A percentile compares a stretch with the other conserved stretches of the same genome.
Conservation (phyloP, 176 grass and related monocot genomes). For the Tillandsia fasciculata region DNA sequence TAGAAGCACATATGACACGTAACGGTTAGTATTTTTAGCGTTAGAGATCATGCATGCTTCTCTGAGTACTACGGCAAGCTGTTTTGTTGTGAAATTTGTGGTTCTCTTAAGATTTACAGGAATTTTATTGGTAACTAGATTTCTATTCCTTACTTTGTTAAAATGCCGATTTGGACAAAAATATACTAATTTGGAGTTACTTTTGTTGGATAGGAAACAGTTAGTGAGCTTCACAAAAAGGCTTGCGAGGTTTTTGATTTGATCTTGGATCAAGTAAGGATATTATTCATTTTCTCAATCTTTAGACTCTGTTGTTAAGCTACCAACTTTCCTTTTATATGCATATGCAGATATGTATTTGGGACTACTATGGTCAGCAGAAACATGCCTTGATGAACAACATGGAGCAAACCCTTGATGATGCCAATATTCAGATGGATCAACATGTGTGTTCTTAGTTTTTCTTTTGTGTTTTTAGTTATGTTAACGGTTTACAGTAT, state of each 20-base stretch:
- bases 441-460: slow-evolving; percentile 57
- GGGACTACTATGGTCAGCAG: slow-evolving; percentile 84
- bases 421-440: slow-evolving; percentile 99
- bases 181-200: background rate
- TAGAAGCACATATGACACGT: too few species aligned
- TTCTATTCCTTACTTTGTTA: background rate
- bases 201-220: slow-evolving; percentile 54
- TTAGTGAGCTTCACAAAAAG: slow-evolving; percentile 80
- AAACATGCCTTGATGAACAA: slow-evolving; percentile 96
- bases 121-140: background rate
- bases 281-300: slow-evolving; percentile 12
- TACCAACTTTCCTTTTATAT: slow-evolving; percentile 8
- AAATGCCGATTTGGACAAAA: background rate
- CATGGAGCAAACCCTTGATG: slow-evolving; percentile 89
- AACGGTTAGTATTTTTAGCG: too few species aligned
- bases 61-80: background rate
- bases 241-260: slow-evolving; percentile 82
- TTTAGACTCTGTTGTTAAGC: slow-evolving; percentile 10
- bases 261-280: slow-evolving; percentile 64
- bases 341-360: slow-evolving; percentile 66
- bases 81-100: background rate
- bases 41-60: too few species aligned
- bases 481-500: slow-evolving; percentile 7
- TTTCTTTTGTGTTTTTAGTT: slow-evolving; percentile 2
- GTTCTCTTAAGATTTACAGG: background rate